Percentiles rank a stretch among this genome's conserved stretches.
These are phyloP conservation scores for Candida oleophila DNA, from an alignment of 805 yeast genomes.

Conservation along the genomic window DNA sequence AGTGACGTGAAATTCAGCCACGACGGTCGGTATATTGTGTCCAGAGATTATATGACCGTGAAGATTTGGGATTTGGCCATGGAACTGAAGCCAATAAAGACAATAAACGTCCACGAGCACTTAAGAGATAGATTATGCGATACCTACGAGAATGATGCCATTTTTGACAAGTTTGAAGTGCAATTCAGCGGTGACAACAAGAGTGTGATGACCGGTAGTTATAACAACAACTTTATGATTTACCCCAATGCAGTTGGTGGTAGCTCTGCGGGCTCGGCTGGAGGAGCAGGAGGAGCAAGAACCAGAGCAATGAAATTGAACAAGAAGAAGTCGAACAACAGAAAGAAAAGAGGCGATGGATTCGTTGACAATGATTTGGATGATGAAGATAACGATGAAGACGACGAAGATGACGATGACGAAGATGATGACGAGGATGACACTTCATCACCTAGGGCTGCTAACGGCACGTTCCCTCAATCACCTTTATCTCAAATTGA, in stretches of 20 bases:
- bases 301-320: not conserved
- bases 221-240: conserved; percentile 95
- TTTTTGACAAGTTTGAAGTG: conserved; percentile 97
- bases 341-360: not conserved
- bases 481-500: conserved; percentile 32
- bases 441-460: conserved; percentile 25
- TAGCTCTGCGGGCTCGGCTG: conserved; percentile 10
- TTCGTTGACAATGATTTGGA: conserved; percentile 14
- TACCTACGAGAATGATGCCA: conserved; percentile 97
- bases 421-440: conserved; percentile 25
- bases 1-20: conserved; percentile 90
- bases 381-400: conserved; percentile 35
- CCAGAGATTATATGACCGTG: conserved; percentile 95
- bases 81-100: conserved; percentile 93
- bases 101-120: conserved; percentile 94
- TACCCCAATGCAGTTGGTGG: conserved; percentile 74
- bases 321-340: not conserved
- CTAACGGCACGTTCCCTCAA: conserved; percentile 24
- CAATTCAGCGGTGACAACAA: conserved; percentile 91
- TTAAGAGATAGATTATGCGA: conserved; percentile 91
- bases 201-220: conserved; percentile 94
- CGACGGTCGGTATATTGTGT: conserved; percentile 93
- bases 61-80: conserved; percentile 98
- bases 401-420: conserved; percentile 42
- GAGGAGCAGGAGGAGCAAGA: not conserved